Evolutionary conservation across 352 stramenopile genomes (phyloP), one percentile per base, ranked within the genome.

Genomic region (Globisporangium yorkense): DNA sequence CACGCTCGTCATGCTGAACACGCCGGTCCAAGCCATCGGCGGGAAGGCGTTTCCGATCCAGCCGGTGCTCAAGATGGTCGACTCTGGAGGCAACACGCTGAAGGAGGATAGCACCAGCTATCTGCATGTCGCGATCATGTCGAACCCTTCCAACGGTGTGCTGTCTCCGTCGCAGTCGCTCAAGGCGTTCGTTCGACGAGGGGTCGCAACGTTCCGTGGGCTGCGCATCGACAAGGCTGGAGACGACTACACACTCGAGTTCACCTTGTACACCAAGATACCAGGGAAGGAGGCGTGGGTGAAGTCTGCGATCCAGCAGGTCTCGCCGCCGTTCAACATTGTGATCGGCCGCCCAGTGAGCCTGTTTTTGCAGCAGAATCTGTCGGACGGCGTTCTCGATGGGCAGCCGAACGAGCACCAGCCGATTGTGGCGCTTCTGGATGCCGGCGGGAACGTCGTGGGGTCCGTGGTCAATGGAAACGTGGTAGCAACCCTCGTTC

Each of bases 161-260:
- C 54, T 94, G 18, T 67, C 61, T 0, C 85, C 85, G 18, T 47
- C 54, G 16, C 54, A 76, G 44, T 75, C 67, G 21, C 59, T 89
- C 2, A 65, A 61, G 8, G 71, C 67, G 1, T 66, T 53, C 2
- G 80, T 93, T 3, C 67, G 70, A 2, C 62, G 69, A 12, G 81
- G 85, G 0, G 21, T 89, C 10, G 83, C 81, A 20, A 72, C 80
- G 43, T 95, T 93, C 46, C 83, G 84, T 16, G 71, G 73, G 40
- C 68, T 95, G 13, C 75, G 77, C 48, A 92, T 95, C 27, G 78
- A 93, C 58, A 80, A 77, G 55, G 81, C 75, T 5, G 83, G 83
- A 2, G 80, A 75, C 53, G 80, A 87, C 57, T 95, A 95, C 55
- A 75, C 78, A 6, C 64, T 95, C 13, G 63, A 66, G 4, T 95